Base-by-base conservation (phyloP, 2,329 filamentous ascomycete genomes). In the Fusarium pininemorale region DNA sequence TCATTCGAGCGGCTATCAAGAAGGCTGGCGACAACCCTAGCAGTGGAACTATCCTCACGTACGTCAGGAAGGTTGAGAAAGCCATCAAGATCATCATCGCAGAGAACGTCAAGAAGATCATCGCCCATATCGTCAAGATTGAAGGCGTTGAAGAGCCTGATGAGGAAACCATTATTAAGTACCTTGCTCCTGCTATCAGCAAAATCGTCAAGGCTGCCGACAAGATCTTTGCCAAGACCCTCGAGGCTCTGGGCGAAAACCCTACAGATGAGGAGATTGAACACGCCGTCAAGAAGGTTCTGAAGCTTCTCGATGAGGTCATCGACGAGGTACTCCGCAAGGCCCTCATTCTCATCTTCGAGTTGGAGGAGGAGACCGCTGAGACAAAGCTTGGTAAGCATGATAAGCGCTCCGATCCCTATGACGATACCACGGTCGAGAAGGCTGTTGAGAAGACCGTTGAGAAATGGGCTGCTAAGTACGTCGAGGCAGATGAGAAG, bases 351-450 rank as follows among this genome's bases (percentile, higher is more conserved):
- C 28, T 47, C 24, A 66, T 73, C 37, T 70, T 73, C 24, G 38
- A 22, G 5, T 30, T 66, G 47, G 59, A 65, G n/a, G 45, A 63
- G 16, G 42, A 69, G 24, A 44, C 42, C 13, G 16, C 18, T 14
- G 48, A 64, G 24, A 13, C 55, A 7, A 20, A 24, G 30, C 13
- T 38, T 38, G 39, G 45, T 42, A 66, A 71, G 67, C 48, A 45
- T 12, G 39, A 41, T 20, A 75, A 67, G 58, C 69, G 65, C 28
- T 44, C 30, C 37, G 39, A 30, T 9, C 39, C 41, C 13, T 73
- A 73, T 50, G 70, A 63, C 57, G 54, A 67, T 45, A 42, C 30
- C 50, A 66, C 59, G 45, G 28, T 75, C 24, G 72, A 75, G 32
- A 63, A 72, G 61, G 54, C 48, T 9, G 37, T 74, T 11, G 72